Base-by-base conservation (phyloP, 768 basidiomycete species). In the Boletus barrowsii region DNA sequence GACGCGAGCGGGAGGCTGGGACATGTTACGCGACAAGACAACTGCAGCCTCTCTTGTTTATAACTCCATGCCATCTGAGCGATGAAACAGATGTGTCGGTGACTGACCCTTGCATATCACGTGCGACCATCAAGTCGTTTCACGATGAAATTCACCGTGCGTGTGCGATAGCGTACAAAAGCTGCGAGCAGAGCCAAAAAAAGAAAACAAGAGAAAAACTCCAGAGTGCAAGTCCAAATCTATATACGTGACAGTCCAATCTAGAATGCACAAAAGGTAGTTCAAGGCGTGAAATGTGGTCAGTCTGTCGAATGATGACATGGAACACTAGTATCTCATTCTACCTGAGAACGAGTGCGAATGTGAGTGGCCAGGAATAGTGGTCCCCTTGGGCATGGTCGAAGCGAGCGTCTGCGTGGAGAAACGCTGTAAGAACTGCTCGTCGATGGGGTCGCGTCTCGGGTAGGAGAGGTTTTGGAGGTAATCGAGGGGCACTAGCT, bases 401-500 rank as follows among this genome's bases (percentile, higher is more conserved):
- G 59, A 61, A 9, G 66, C 48, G 39, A 68, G 55, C 0, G 62
- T 54, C 20, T 66, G 68, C 4, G 65, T 73, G 39, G 76, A 73
- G 62, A 88, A 83, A 24, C 81, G 79, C 59, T 82, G 79, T 46
- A 88, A 71, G 51, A 84, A 72, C 54, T 83, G 81, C 60, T 87
- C 85, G 62, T 87, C 86, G 22, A 76, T 74, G 47, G 85, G 83
- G 60, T 87, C 79, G 11, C 86, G 79, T 63, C 78, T 72, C 17
- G 80, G 79, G 30, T 75, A 78, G n/a, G 79, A 69, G 18, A 80
- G 72, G 49, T 70, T 78, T 65, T 83, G 80, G 14, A 87, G 80
- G 45, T 82, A 79, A 60, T 83, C 79, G 30, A 88, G 77, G 43
- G 86, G 86, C 11, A 88, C 86, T 0, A 87, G 75, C 54, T 69